phyloP scores from a whole-genome alignment of 1,284 basidiomycete genomes.

The Acaromyces ingoldii region DNA sequence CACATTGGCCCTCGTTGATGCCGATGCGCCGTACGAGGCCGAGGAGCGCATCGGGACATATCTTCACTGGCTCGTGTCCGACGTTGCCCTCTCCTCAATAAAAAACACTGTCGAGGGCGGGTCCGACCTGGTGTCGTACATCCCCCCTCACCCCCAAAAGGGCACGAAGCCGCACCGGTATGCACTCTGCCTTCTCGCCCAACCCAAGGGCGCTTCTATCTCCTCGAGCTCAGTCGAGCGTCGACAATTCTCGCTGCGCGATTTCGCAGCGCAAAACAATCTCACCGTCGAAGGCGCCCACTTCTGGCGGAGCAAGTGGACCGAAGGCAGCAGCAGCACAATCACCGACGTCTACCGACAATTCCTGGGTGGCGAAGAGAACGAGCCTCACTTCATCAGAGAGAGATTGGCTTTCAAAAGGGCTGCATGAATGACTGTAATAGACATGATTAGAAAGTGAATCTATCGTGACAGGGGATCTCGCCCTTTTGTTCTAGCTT shows the following conservation, averaged over 20 bases:
- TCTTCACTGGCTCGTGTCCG: conserved; percentile 75
- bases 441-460: too few relatives aligned
- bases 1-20: conserved; percentile 81
- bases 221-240: conserved; percentile 43
- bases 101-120: conserved; percentile 50
- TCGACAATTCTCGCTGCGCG: conserved; percentile 63
- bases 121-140: conserved; percentile 60
- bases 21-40: conserved; percentile 75
- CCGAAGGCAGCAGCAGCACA: conserved; percentile 53
- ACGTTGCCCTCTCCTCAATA: conserved; percentile 61
- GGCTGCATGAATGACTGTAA: too few relatives aligned
- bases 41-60: conserved; percentile 66
- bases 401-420: conserved; percentile 5
- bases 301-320: conserved; percentile 78
- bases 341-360: conserved; percentile 66
- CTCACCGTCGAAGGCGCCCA: conserved; percentile 63
- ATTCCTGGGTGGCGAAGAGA: conserved; percentile 55
- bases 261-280: conserved; percentile 60
- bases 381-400: conserved; percentile 8
- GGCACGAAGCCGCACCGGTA: conserved; percentile 84
- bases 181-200: conserved; percentile 69
- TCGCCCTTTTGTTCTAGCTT: too few relatives aligned
- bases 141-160: conserved; percentile 79
- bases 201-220: conserved; percentile 47
- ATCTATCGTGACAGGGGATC: too few relatives aligned